Base-by-base conservation (phyloP, 805 yeast species). In the Saturnispora bothae region DNA sequence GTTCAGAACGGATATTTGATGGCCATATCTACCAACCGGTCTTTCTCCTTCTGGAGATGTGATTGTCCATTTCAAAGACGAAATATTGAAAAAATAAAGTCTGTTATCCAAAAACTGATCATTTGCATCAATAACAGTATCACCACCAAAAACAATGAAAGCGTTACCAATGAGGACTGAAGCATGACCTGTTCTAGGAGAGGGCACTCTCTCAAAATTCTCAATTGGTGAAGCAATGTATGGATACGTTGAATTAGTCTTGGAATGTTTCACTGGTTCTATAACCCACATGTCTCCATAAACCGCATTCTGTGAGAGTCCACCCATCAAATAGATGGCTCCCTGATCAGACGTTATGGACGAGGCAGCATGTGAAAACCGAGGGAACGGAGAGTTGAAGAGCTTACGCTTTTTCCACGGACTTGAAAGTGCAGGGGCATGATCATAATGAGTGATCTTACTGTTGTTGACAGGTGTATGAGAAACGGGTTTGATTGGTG, bases 131-230 rank as follows among this genome's bases (percentile, higher is more conserved):
- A 78, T 82, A 21, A 44, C 47, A 1, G 97, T 92, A 56, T 92
- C 98, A 51, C 99, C 99, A 26, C 97, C 98, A 60, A 84, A 89
- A 12, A 92, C 75, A 32, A 92, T 86, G 52, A 80, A 92, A 1
- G 97, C 97, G 53, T 88, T 89, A 12, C 97, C 98, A 43, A 94
- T 79, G 25, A 89, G 67, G 8, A 88, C 82, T 2, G 94, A 71
- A 5, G 95, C 84, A 60, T 92, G 99, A 3, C 97, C 97, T 5
- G 89, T 96, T 50, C 98, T 76, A 25, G 97, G 96, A 15, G 95
- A 89, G 2, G 96, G 96, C 14, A 84, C 74, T 36, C 82, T 77
- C 44, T 79, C 84, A 36, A 75, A 73, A 43, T 82, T 83, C 43
- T 81, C 83, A 35, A 79, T 68, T 50, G 65, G 80, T 36, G 69